These are phyloP conservation scores for Russula abietina DNA, from an alignment of 768 basidiomycete genomes.

Conservation along the genomic window DNA sequence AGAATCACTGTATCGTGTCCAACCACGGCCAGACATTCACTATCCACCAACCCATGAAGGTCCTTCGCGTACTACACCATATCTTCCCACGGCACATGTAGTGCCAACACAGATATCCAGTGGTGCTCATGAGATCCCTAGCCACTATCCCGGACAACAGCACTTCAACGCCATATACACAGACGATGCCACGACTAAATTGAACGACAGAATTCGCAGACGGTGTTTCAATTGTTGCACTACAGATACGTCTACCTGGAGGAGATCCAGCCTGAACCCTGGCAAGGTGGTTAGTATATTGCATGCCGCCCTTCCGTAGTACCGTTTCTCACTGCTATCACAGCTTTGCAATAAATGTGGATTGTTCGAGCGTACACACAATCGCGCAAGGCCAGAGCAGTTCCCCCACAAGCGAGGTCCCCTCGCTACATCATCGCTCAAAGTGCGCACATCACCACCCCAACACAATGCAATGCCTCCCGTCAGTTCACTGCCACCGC, in stretches of 20 bases:
- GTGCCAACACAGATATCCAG: constrained; percentile 26
- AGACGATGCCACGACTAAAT: constrained; percentile 75
- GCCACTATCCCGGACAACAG: constrained; percentile 37
- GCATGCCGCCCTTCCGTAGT: neutral
- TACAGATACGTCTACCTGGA: constrained; percentile 79
- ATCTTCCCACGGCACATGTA: constrained; percentile 27
- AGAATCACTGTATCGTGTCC: constrained; percentile 20
- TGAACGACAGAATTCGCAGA: constrained; percentile 68
- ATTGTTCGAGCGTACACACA: constrained; percentile 75
- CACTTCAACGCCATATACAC: constrained; percentile 47
- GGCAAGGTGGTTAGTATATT: constrained; percentile 59
- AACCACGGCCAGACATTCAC: constrained; percentile 21
- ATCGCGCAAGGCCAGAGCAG: constrained; percentile 69
- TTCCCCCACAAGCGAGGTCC: constrained; percentile 78
- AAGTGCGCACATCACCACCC: constrained; percentile 34
- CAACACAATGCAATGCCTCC: constrained; percentile 39
- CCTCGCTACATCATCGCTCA: constrained; percentile 45
- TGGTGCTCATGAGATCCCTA: constrained; percentile 27
- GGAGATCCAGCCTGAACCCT: constrained; percentile 67
- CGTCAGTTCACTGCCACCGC: constrained; percentile 41
- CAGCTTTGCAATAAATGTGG: constrained; percentile 63
- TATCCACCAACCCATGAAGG: constrained; percentile 23
- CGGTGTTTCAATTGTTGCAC: constrained; percentile 83
- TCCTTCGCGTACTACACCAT: constrained; percentile 14
- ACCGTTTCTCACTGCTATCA: neutral